Conservation (phyloP, 768 basidiomycete species). For the Boletellus sp. region DNA sequence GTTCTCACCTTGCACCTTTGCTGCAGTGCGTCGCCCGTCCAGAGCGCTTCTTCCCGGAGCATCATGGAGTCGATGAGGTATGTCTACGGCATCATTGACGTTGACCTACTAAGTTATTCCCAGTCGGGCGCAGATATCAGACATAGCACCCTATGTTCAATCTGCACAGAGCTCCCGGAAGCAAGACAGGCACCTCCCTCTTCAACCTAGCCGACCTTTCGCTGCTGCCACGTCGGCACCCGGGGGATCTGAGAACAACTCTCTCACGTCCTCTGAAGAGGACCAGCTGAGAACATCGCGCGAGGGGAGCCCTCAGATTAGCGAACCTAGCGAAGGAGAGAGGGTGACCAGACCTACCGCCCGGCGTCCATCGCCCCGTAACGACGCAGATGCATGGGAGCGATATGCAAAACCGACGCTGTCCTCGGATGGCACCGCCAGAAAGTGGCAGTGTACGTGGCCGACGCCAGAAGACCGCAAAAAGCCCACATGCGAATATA, state of each 20-base stretch:
- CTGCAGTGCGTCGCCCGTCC: slow-evolving; percentile 14
- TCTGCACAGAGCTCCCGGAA: slow-evolving; percentile 10
- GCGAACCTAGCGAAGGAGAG: slow-evolving; percentile 30
- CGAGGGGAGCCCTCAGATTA: slow-evolving; percentile 29
- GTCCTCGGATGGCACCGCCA: slow-evolving; percentile 31
- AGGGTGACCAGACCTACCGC: slow-evolving; percentile 10
- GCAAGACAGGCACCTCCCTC: slow-evolving; percentile 10
- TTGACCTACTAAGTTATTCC: slow-evolving; percentile 8
- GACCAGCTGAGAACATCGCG: slow-evolving; percentile 28
- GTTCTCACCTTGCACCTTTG: slow-evolving; percentile 9
- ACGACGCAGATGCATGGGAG: slow-evolving; percentile 32
- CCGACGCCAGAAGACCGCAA: slow-evolving; percentile 31
- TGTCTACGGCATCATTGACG: neutral
- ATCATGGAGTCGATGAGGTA: slow-evolving; percentile 30
- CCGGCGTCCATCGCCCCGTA: slow-evolving; percentile 27
- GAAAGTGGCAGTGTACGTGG: slow-evolving; percentile 43
- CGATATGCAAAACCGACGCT: slow-evolving; percentile 32
- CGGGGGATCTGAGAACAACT: slow-evolving; percentile 14
- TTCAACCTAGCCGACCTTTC: slow-evolving; percentile 8
- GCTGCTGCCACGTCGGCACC: slow-evolving; percentile 8
- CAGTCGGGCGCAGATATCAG: slow-evolving; percentile 24
- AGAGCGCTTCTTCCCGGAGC: slow-evolving; percentile 13
- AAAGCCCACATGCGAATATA: slow-evolving; percentile 38
- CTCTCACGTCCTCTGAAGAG: slow-evolving; percentile 28
- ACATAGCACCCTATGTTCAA: slow-evolving; percentile 11